A percentile compares a stretch with the other conserved stretches of the same genome.
phyloP scores from a whole-genome alignment of 1,284 basidiomycete species.

The Austroboletus niveus region DNA sequence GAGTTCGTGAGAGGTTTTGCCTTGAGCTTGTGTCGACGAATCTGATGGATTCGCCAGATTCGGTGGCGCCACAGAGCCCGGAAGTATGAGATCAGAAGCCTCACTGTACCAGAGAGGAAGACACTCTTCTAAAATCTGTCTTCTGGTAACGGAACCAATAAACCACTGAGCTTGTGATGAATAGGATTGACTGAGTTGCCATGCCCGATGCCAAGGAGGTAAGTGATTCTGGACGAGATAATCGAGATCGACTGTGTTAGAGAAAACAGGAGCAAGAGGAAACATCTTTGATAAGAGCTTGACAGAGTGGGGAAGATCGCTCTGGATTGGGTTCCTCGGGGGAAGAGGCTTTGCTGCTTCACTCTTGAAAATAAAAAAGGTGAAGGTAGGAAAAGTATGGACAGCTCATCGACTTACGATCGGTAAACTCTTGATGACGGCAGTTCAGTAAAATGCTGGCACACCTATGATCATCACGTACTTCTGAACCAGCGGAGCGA shows the following conservation, averaged over 20 bases:
- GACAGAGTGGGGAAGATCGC: slow-evolving; percentile 34
- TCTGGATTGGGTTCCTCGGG: slow-evolving; percentile 1
- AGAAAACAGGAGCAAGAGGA: slow-evolving; percentile 44
- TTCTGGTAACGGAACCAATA: slow-evolving; percentile 61
- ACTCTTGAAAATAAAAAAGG: slow-evolving; percentile 16
- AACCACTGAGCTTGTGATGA: slow-evolving; percentile 75
- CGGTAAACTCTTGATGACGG: slow-evolving; percentile 43
- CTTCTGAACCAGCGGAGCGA: slow-evolving; percentile 62
- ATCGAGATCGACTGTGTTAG: slow-evolving; percentile 41
- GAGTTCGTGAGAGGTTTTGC: slow-evolving; percentile 50
- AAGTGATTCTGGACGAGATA: slow-evolving; percentile 48
- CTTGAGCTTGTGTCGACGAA: slow-evolving; percentile 11
- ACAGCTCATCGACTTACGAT: slow-evolving; percentile 40
- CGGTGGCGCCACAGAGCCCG: slow-evolving; percentile 21
- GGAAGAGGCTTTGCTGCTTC: slow-evolving; percentile 15
- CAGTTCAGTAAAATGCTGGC: neutral
- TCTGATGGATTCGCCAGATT: slow-evolving; percentile 3
- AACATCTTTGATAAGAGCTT: slow-evolving; percentile 50
- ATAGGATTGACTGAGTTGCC: slow-evolving; percentile 57
- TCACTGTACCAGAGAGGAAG: slow-evolving; percentile 66
- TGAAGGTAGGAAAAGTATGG: neutral
- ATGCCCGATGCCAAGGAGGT: slow-evolving; percentile 56
- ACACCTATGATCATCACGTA: slow-evolving; percentile 28
- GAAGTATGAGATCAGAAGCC: slow-evolving; percentile 33
- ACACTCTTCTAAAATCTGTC: slow-evolving; percentile 59